These are phyloP conservation scores for Cryptosporidium xiaoi DNA, from an alignment of 169 alveolate species.

Conservation along the genomic window DNA sequence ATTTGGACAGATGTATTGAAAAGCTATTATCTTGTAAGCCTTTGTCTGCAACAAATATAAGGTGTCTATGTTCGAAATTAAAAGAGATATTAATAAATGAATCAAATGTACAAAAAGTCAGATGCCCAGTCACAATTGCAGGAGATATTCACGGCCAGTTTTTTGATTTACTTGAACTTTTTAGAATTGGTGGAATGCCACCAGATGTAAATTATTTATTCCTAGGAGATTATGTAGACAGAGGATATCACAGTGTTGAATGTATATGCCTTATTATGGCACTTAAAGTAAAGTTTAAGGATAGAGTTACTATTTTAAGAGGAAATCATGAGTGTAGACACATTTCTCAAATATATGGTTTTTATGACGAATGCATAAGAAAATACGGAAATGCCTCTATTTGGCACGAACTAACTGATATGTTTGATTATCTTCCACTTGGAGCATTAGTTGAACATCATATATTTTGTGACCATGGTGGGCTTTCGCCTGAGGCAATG, in stretches of 20 bases:
- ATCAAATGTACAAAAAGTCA: conserved; percentile 87
- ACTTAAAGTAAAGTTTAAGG: conserved; percentile 91
- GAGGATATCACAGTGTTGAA: conserved; percentile 97
- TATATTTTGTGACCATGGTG: conserved; percentile 98
- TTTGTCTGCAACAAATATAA: conserved; percentile 80
- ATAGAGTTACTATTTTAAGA: conserved; percentile 91
- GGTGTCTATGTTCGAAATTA: conserved; percentile 82
- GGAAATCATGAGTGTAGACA: conserved; percentile 97
- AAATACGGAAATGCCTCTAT: conserved; percentile 95
- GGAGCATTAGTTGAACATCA: conserved; percentile 95
- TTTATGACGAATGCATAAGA: conserved; percentile 96
- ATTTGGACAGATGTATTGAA: conserved; percentile 77
- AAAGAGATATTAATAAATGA: conserved; percentile 87
- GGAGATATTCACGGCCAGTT: conserved; percentile 99
- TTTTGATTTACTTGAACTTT: conserved; percentile 94
- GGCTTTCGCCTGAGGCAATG: conserved; percentile 94
- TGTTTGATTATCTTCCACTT: conserved; percentile 95
- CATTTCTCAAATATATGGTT: conserved; percentile 94
- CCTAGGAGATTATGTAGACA: conserved; percentile 98
- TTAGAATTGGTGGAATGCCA: conserved; percentile 91
- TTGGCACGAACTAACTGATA: conserved; percentile 96
- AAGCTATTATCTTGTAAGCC: conserved; percentile 81
- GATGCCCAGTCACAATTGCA: conserved; percentile 93
- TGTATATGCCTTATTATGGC: conserved; percentile 91
- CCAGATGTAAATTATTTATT: conserved; percentile 97